Base-by-base conservation (phyloP, 257 asterid species). In the Solanum sparsipilum region DNA sequence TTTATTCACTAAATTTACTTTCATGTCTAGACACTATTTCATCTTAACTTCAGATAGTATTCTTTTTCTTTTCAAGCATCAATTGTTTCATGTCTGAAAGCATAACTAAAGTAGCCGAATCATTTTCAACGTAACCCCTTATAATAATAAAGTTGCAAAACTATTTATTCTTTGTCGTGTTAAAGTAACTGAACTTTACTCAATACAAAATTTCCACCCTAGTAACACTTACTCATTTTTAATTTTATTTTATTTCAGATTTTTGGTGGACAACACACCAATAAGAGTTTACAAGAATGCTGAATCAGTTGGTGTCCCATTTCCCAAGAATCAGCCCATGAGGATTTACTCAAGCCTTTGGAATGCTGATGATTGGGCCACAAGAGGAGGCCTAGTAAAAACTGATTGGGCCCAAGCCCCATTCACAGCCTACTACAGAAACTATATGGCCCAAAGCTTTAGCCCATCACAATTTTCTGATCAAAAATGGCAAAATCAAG, bases 351-450 rank as follows among this genome's bases (percentile, higher is more conserved):
- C 98, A 0, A 96, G 99, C 89, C 95, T 96, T 2, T 96, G 98
- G 98, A 94, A 96, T 84, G 98, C 98, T 0, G 98, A 96, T 48
- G 96, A 95, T 3, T 96, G 99, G 99, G 99, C 99, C 2, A 96
- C 99, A 7, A 94, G 97, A 90, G 98, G 98, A 9, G 99, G 99
- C 56, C 88, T 92, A 2, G 93, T 94, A 39, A 96, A 96, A 83
- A 92, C 95, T 5, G 99, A 96, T 75, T 96, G 99, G 99, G 76
- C 97, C 1, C 90, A 92, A 85, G 98, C 98, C 10, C 99, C 99
- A 23, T 96, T 96, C 85, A 95, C 95, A 5, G 99, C 99, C 34
- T 95, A 92, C 81, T 95, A 92, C 79, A 89, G 99, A 20, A 96
- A 95, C 83, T 96, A 95, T 81, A 89, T 89, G 60, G 94, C 89